These are phyloP conservation scores for Hevea brasiliensis DNA, from an alignment of 345 rosid genomes.

Conservation along the genomic window DNA sequence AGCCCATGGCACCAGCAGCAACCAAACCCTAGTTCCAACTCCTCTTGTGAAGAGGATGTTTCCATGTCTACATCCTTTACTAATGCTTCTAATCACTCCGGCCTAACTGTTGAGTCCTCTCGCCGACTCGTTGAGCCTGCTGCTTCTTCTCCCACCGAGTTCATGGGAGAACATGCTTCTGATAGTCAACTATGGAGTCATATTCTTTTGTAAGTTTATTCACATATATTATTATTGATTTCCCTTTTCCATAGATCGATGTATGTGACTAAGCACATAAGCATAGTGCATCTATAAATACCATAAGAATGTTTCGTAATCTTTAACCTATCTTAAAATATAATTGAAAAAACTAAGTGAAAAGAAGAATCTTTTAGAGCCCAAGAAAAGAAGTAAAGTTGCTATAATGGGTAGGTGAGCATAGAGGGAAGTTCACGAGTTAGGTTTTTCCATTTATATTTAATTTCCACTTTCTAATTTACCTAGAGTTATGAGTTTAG, in stretches of 20 bases:
- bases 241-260: background rate
- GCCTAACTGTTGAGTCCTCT: conserved; percentile 55
- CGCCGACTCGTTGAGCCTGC: conserved; percentile 38
- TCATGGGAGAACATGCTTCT: conserved; percentile 58
- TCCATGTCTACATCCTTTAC: conserved; percentile 56
- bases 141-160: conserved; percentile 40
- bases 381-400: background rate
- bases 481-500: background rate
- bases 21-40: conserved; percentile 48
- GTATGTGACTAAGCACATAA: background rate
- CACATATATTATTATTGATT: background rate
- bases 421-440: background rate
- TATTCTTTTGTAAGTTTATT: conserved; percentile 56
- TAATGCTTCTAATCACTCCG: conserved; percentile 63
- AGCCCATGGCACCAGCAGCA: conserved; percentile 38
- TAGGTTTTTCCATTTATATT: background rate
- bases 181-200: conserved; percentile 67
- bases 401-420: conserved; percentile 5
- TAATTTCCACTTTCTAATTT: background rate
- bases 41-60: conserved; percentile 62
- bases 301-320: background rate
- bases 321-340: background rate
- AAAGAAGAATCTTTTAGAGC: conserved; percentile 20
- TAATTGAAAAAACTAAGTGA: conserved; percentile 12
- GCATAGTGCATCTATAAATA: background rate